Percentiles rank a stretch among this genome's conserved stretches.
These are phyloP conservation scores for Trapa incisa DNA, from an alignment of 345 rosid species.

Conservation along the genomic window DNA sequence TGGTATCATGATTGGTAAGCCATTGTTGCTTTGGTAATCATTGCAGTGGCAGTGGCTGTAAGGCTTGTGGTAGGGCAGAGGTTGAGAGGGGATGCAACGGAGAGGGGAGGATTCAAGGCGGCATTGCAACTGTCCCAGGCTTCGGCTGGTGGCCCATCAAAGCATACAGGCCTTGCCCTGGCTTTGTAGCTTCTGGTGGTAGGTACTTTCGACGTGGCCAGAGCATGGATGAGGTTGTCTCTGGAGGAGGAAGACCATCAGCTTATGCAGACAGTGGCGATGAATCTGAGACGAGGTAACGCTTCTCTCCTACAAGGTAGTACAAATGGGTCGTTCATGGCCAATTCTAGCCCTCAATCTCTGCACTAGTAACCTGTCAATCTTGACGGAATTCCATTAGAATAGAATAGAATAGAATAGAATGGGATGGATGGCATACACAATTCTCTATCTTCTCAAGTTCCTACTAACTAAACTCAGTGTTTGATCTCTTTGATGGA, in stretches of 20 bases:
- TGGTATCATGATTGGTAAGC: background rate
- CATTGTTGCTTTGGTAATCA: background rate
- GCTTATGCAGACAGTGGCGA: constrained; percentile 11
- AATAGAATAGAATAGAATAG: background rate
- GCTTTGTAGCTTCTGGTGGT: constrained; percentile 74
- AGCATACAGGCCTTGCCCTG: constrained; percentile 94
- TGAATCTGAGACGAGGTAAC: constrained; percentile 23
- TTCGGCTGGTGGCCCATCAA: constrained; percentile 99
- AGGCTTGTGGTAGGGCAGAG: constrained; percentile 69
- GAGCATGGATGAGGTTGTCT: constrained; percentile 89
- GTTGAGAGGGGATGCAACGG: constrained; percentile 84
- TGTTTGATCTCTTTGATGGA: background rate
- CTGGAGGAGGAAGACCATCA: constrained; percentile 30
- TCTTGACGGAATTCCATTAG: background rate
- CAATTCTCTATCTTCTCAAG: background rate
- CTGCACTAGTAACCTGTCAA: background rate
- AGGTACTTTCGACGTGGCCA: constrained; percentile 67
- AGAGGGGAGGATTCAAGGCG: constrained; percentile 93
- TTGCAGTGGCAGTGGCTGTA: constrained; percentile 62
- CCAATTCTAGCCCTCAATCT: too few species aligned
- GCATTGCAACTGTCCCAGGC: constrained; percentile 86
- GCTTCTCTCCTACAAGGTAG: background rate
- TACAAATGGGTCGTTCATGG: too few species aligned
- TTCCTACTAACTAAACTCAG: background rate
- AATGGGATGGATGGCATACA: background rate